phyloP scores from a whole-genome alignment of 202 grass and related monocot species.

The Tripidium arundinaceum region DNA sequence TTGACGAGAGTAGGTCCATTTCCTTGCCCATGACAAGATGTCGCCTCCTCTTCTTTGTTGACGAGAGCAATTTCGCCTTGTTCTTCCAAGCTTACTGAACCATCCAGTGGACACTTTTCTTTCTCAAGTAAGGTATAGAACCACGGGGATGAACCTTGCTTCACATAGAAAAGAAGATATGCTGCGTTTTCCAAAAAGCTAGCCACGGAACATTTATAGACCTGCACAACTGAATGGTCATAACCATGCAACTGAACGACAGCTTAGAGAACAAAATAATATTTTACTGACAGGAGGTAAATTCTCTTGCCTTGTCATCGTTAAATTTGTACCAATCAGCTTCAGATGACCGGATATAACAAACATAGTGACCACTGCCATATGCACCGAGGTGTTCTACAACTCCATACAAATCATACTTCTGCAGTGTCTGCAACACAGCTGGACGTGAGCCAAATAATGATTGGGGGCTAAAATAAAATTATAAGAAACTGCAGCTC shows the following conservation, averaged over 20 bases:
- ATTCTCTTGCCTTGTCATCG: conserved; percentile 33
- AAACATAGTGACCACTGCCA: conserved; percentile 40
- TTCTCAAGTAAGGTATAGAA: conserved; percentile 37
- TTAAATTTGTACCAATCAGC: conserved; percentile 38
- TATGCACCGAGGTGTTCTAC: conserved; percentile 30
- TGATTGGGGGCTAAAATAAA: background rate
- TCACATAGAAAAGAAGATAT: conserved; percentile 55
- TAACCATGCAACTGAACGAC: background rate
- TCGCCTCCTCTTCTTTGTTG: background rate
- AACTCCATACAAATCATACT: conserved; percentile 55
- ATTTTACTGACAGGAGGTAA: background rate
- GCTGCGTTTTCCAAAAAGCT: conserved; percentile 14
- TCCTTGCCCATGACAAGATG: background rate
- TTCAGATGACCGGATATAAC: conserved; percentile 38
- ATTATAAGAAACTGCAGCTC: conserved; percentile 16
- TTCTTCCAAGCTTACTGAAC: background rate
- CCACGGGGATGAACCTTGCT: conserved; percentile 50
- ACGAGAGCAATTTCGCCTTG: background rate
- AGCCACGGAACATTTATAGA: background rate
- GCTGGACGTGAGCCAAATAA: background rate
- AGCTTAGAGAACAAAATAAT: conserved; percentile 2
- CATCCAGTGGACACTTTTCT: background rate
- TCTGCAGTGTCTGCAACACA: conserved; percentile 24
- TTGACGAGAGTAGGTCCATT: background rate
- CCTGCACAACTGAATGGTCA: conserved; percentile 26